phyloP scores from a whole-genome alignment of 306 rosid genomes.

The Medicago lupulina region DNA sequence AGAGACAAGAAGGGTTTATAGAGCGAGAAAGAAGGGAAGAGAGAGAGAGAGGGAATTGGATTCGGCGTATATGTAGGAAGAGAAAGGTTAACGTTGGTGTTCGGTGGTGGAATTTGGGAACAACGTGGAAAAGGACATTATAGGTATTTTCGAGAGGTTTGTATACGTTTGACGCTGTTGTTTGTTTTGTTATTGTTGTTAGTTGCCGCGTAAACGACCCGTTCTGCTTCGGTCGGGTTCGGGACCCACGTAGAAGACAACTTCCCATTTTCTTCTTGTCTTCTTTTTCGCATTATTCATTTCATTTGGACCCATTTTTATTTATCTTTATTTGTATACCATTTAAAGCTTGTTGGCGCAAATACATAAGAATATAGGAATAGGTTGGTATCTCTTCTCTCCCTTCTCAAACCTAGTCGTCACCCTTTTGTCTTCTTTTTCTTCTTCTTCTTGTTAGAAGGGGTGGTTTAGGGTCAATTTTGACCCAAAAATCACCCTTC shows the following conservation, averaged over 20 bases:
- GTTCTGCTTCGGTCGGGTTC: constrained; percentile 17
- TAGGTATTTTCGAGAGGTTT: constrained; percentile 9
- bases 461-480: too few species aligned
- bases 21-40: not conserved
- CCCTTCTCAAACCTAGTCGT: too few species aligned
- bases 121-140: not conserved
- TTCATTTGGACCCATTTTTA: not conserved
- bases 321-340: too few species aligned
- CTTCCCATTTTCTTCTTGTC: not conserved
- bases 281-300: not conserved
- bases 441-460: too few species aligned
- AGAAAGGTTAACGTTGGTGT: not conserved
- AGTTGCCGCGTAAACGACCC: constrained; percentile 61
- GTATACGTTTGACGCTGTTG: not conserved
- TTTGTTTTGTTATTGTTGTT: not conserved
- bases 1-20: not conserved
- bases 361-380: too few species aligned
- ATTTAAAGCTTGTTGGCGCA: too few species aligned
- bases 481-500: too few species aligned
- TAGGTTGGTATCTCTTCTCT: too few species aligned
- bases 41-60: not conserved
- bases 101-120: not conserved
- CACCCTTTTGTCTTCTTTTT: too few species aligned
- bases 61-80: constrained; percentile 4
- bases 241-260: constrained; percentile 13